A percentile compares a stretch with the other conserved stretches of the same genome.
Evolutionary conservation across 139 green algal species (phyloP).

Genomic region (Coccomyxa sp.): DNA sequence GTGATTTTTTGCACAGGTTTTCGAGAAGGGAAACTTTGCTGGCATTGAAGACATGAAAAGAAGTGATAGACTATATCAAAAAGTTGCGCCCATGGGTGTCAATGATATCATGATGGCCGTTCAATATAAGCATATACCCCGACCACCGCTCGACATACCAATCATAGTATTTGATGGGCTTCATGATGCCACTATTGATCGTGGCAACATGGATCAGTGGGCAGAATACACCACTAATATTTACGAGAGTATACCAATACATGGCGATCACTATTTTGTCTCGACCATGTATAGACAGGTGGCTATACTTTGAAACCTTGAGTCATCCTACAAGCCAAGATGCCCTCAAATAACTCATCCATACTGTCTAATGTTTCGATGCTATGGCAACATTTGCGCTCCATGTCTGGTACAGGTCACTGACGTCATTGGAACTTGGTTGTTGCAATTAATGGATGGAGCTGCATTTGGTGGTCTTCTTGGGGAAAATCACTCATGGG

Average conservation of each 20-base stretch:
- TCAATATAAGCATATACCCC: slow-evolving; percentile 15
- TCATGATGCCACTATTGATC: slow-evolving; percentile 32
- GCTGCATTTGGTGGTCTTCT: slow-evolving; percentile 7
- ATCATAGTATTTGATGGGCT: slow-evolving; percentile 32
- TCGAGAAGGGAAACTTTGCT: slow-evolving; percentile 40
- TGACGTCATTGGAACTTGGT: not conserved
- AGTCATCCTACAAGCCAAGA: too few relatives aligned
- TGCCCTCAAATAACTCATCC: too few relatives aligned
- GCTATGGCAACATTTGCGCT: not conserved
- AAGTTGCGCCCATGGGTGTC: slow-evolving; percentile 41
- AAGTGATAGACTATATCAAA: slow-evolving; percentile 33
- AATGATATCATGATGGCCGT: slow-evolving; percentile 51
- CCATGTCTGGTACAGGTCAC: slow-evolving; percentile 8
- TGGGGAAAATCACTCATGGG: slow-evolving; percentile 23
- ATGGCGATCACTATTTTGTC: slow-evolving; percentile 48
- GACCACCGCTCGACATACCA: slow-evolving; percentile 10
- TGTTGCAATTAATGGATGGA: slow-evolving; percentile 19
- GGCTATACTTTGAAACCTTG: too few relatives aligned
- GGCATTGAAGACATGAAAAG: slow-evolving; percentile 43
- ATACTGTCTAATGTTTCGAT: not conserved
- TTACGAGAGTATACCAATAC: slow-evolving; percentile 17
- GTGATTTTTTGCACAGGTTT: slow-evolving; percentile 12
- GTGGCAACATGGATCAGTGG: slow-evolving; percentile 29
- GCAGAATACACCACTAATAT: slow-evolving; percentile 7
- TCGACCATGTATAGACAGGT: slow-evolving; percentile 27